These are phyloP conservation scores for Yamadazyma sp. DNA, from an alignment of 1,139 yeast genomes.

Conservation along the genomic window DNA sequence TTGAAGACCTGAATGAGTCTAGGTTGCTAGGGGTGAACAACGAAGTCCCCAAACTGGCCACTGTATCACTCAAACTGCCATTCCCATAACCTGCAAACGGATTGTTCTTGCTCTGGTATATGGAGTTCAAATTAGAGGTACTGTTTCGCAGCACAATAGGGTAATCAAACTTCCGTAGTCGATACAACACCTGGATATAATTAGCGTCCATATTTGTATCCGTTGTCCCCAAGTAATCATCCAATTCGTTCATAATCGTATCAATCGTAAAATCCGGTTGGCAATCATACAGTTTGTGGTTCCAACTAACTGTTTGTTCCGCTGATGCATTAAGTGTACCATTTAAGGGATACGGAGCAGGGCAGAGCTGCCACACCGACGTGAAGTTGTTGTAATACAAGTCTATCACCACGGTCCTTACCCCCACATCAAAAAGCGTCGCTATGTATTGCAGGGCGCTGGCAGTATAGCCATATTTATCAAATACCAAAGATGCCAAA, in stretches of 20 bases:
- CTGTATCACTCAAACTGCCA: constrained; percentile 25
- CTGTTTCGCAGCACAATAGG: constrained; percentile 10
- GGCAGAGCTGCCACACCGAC: constrained; percentile 69
- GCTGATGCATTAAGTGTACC: constrained; percentile 16
- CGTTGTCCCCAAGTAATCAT: constrained; percentile 42
- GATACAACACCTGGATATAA: constrained; percentile 51
- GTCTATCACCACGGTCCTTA: constrained; percentile 56
- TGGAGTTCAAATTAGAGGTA: constrained; percentile 6
- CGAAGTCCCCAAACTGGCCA: constrained; percentile 19
- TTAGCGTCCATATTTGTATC: constrained; percentile 59
- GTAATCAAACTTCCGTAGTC: constrained; percentile 31
- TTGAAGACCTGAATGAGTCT: constrained; percentile 6
- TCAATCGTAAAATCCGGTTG: constrained; percentile 45
- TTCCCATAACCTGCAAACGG: constrained; percentile 24
- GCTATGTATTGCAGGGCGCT: constrained; percentile 38
- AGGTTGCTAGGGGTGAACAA: constrained; percentile 31
- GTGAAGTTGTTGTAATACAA: constrained; percentile 61
- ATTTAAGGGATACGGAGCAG: constrained; percentile 43
- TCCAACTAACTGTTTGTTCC: constrained; percentile 27
- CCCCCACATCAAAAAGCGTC: constrained; percentile 49
- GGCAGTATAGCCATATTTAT: constrained; percentile 48
- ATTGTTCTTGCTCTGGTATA: constrained; percentile 6
- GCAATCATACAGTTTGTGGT: constrained; percentile 31
- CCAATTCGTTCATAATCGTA: constrained; percentile 34
- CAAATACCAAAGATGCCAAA: constrained; percentile 51